These are phyloP conservation scores for Trichoderma arundinaceum DNA, from an alignment of 2,329 filamentous ascomycete genomes.

Conservation along the genomic window DNA sequence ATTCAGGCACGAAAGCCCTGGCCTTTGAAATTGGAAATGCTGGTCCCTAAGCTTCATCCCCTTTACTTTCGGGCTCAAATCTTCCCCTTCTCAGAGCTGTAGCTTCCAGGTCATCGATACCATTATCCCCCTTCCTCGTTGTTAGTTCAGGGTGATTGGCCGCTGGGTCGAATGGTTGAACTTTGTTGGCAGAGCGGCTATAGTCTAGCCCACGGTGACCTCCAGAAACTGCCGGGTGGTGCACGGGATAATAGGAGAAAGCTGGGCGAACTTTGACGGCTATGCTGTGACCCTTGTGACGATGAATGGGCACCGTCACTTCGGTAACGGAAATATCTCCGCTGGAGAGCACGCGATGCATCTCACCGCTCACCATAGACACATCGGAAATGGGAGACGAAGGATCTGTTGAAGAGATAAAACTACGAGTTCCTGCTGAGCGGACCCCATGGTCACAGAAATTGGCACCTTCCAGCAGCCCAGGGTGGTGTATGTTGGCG, in stretches of 20 bases:
- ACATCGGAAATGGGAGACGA: constrained; percentile 35
- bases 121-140: not conserved
- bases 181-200: constrained; percentile 33
- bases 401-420: constrained; percentile 24
- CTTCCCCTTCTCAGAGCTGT: not conserved
- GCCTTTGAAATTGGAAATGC: constrained; percentile 28
- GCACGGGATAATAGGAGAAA: constrained; percentile 33
- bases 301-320: constrained; percentile 32
- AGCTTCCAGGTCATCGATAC: not conserved
- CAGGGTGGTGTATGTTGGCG: constrained; percentile 33
- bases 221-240: constrained; percentile 22
- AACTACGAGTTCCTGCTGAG: constrained; percentile 1
- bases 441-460: constrained; percentile 35
- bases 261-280: constrained; percentile 40
- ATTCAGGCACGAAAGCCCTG: constrained; percentile 16
- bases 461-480: constrained; percentile 35
- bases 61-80: not conserved
- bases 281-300: constrained; percentile 35
- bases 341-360: constrained; percentile 33
- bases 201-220: constrained; percentile 21
- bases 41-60: not conserved
- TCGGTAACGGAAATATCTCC: constrained; percentile 31
- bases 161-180: constrained; percentile 32
- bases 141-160: not conserved
- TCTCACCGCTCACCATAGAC: constrained; percentile 33